A percentile compares a stretch with the other conserved stretches of the same genome.
Conservation (phyloP, 2,329 filamentous ascomycete species). For the Zasmidium cellare region DNA sequence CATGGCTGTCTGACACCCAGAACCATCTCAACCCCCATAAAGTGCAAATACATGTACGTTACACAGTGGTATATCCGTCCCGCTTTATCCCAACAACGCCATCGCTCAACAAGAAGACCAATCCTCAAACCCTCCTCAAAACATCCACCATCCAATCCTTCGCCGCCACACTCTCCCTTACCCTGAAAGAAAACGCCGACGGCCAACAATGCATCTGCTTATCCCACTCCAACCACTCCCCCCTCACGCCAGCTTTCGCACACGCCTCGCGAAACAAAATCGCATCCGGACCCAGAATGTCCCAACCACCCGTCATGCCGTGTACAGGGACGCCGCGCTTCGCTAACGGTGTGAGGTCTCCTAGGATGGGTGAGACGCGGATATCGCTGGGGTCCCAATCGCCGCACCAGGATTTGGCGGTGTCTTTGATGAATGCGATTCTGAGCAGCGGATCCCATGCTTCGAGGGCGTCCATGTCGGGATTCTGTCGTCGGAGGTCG, state of each 20-base stretch:
- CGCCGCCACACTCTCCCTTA: constrained; percentile 49
- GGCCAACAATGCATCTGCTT: constrained; percentile 63
- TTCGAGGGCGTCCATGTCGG: constrained; percentile 43
- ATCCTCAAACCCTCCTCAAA: constrained; percentile 12
- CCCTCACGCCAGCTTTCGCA: constrained; percentile 44
- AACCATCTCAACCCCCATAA: too few species aligned
- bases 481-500: constrained; percentile 50
- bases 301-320: constrained; percentile 54
- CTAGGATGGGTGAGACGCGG: constrained; percentile 51
- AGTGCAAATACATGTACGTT: too few species aligned
- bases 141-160: constrained; percentile 48
- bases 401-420: constrained; percentile 45
- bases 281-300: constrained; percentile 56
- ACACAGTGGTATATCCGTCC: too few species aligned
- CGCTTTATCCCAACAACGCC: background rate
- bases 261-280: constrained; percentile 50
- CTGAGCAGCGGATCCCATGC: constrained; percentile 50
- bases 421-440: constrained; percentile 41
- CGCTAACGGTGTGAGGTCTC: constrained; percentile 42
- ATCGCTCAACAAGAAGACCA: background rate
- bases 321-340: constrained; percentile 49
- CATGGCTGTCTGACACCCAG: too few species aligned
- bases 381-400: constrained; percentile 46
- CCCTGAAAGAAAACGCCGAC: constrained; percentile 49
- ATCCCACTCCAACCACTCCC: constrained; percentile 60